Evolutionary conservation across 2,329 filamentous ascomycete species (phyloP).

Genomic region (Endoconidiophora laricicola): DNA sequence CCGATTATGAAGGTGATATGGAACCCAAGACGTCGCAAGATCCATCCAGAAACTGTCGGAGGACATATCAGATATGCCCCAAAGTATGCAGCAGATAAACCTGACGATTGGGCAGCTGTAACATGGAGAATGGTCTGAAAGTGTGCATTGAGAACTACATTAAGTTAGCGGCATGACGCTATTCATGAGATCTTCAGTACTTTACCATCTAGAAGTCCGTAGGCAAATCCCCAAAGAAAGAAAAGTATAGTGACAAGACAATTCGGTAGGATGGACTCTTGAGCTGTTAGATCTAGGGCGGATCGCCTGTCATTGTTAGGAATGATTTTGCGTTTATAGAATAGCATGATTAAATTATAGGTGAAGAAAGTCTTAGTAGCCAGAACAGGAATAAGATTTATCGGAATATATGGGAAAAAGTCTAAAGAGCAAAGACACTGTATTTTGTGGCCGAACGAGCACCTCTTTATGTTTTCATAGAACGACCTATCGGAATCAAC

Average conservation of each 20-base stretch:
- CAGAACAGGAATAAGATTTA: too few species aligned
- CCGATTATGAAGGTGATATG: conserved; percentile 50
- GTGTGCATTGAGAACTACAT: conserved; percentile 30
- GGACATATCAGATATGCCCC: conserved; percentile 26
- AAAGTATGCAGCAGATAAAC: conserved; percentile 35
- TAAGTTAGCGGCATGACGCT: neutral
- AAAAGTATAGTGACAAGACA: conserved; percentile 25
- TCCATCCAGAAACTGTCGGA: conserved; percentile 27
- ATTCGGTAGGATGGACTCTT: conserved; percentile 10
- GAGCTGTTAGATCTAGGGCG: conserved; percentile 6
- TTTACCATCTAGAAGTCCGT: conserved; percentile 25
- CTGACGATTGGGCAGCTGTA: conserved; percentile 27
- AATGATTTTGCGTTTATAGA: conserved; percentile 8
- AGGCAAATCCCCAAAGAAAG: conserved; percentile 32
- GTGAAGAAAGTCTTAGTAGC: too few species aligned
- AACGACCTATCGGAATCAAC: too few species aligned
- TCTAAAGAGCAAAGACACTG: too few species aligned
- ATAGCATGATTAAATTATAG: neutral
- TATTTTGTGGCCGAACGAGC: too few species aligned
- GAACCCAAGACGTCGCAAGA: conserved; percentile 49
- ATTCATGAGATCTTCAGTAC: neutral
- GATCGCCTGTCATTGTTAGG: conserved; percentile 5
- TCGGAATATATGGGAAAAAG: too few species aligned
- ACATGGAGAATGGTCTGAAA: conserved; percentile 31
- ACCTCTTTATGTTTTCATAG: too few species aligned